Percentiles rank a stretch among this genome's conserved stretches.
Conservation (phyloP, 331 rosid species). For the Quercus lobata region DNA sequence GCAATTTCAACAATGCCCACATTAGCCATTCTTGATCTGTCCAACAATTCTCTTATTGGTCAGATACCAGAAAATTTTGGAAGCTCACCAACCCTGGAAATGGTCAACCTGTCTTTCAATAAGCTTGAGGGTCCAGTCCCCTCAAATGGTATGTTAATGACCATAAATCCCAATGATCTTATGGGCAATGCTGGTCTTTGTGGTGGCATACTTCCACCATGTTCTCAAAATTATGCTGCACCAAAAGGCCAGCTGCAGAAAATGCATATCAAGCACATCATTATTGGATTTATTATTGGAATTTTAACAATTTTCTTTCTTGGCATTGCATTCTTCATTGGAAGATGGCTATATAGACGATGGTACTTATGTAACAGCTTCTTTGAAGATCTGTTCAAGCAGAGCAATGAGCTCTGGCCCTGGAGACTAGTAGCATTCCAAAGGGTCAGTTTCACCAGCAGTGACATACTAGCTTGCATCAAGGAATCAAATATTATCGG, state of each 20-base stretch:
- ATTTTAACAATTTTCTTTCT: conserved; percentile 44
- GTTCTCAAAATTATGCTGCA: conserved; percentile 34
- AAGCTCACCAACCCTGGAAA: conserved; percentile 72
- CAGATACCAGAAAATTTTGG: conserved; percentile 68
- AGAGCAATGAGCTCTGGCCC: conserved; percentile 65
- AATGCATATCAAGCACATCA: conserved; percentile 43
- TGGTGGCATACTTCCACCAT: conserved; percentile 75
- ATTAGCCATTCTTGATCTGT: conserved; percentile 76
- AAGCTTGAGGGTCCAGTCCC: conserved; percentile 85
- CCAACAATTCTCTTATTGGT: conserved; percentile 69
- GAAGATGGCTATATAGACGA: conserved; percentile 50
- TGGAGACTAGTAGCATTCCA: conserved; percentile 94
- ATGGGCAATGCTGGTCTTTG: conserved; percentile 76
- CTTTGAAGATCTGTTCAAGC: conserved; percentile 52
- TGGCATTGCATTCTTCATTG: conserved; percentile 36
- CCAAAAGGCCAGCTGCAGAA: conserved; percentile 19
- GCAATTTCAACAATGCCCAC: conserved; percentile 64
- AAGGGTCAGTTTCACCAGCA: conserved; percentile 69
- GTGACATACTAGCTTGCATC: conserved; percentile 64
- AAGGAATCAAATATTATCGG: conserved; percentile 77
- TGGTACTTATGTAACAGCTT: conserved; percentile 58
- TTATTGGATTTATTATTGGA: conserved; percentile 51
- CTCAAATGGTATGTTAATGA: conserved; percentile 53
- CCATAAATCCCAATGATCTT: conserved; percentile 64
- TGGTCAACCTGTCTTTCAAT: conserved; percentile 76